These are phyloP conservation scores for Pseudogymnoascus sp. DNA, from an alignment of 2,329 filamentous ascomycete genomes.

Conservation along the genomic window DNA sequence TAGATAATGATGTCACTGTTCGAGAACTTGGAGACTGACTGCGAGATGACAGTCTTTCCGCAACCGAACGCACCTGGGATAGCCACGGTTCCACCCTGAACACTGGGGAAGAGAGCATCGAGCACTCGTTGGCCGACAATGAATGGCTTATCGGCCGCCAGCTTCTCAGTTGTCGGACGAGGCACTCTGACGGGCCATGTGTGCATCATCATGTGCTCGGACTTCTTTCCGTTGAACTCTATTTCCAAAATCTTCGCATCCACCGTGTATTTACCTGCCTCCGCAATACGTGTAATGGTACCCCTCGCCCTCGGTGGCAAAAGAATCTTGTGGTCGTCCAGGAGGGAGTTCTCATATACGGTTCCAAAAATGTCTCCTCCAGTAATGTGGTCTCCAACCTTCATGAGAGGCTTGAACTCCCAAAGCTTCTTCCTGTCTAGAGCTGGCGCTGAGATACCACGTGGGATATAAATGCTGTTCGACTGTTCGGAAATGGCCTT, in stretches of 20 bases:
- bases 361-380: slow-evolving; percentile 93
- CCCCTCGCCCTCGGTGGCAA: slow-evolving; percentile 83
- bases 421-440: slow-evolving; percentile 89
- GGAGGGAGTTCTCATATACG: slow-evolving; percentile 92
- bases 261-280: slow-evolving; percentile 88
- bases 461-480: slow-evolving; percentile 93
- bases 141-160: slow-evolving; percentile 81
- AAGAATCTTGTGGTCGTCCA: slow-evolving; percentile 88
- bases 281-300: slow-evolving; percentile 82
- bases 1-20: slow-evolving; percentile 99
- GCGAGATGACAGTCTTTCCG: slow-evolving; percentile 98
- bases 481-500: slow-evolving; percentile 70
- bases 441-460: slow-evolving; percentile 79
- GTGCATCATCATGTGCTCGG: slow-evolving; percentile 96
- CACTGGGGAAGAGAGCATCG: slow-evolving; percentile 90
- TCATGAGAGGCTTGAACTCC: slow-evolving; percentile 86
- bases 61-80: slow-evolving; percentile 98
- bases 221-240: slow-evolving; percentile 95
- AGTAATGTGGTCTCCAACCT: slow-evolving; percentile 94
- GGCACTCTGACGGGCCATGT: slow-evolving; percentile 96
- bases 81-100: slow-evolving; percentile 94
- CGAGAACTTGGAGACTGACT: slow-evolving; percentile 98
- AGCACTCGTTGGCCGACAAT: slow-evolving; percentile 95
- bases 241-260: slow-evolving; percentile 89
- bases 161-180: slow-evolving; percentile 83